Base-by-base conservation (phyloP, 768 basidiomycete genomes). In the Pulveroboletus sp. region DNA sequence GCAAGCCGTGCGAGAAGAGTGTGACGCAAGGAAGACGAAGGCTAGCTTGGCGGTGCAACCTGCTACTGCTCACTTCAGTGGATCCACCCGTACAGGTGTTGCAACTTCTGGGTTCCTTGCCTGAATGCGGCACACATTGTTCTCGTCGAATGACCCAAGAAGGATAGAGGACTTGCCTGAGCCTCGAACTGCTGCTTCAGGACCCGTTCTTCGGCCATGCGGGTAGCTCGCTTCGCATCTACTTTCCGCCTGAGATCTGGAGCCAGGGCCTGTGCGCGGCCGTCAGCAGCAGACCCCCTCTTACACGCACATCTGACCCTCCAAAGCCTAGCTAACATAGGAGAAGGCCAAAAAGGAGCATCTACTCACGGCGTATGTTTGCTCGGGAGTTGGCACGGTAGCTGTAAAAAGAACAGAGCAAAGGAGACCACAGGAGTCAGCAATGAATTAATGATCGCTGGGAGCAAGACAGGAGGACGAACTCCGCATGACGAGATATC, bases 171-270 rank as follows among this genome's bases (percentile, higher is more conserved):
- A 69, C 76, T 63, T 47, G 77, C 82, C 77, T 81, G 79, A 5
- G 73, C 75, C 49, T 75, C 71, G 6, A 74, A 69, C 58, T 78
- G 77, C 57, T 73, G 75, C 61, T 74, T 75, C 61, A 75, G 72
- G 50, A 76, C 77, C 42, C 71, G 71, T 69, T 84, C 84, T 62
- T 76, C 71, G 4, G 76, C 74, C 10, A 76, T 56, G 28, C 84
- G 75, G 8, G 76, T 68, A 14, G 75, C 75, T 32, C 80, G 76
- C 49, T 75, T 72, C 3, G 77, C 77, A 57, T 86, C 84, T 15
- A 86, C 84, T 57, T 78, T 79, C 41, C 78, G 75, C 56, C 74
- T 76, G 53, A 85, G 64, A 69, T 83, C 82, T 54, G 84, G 84
- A 18, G 84, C 75, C 74, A 86, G 73, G 62, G 74, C 70, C 83